A percentile compares a stretch with the other conserved stretches of the same genome.
phyloP scores from a whole-genome alignment of 805 yeast species.

The Pichia nakasei region DNA sequence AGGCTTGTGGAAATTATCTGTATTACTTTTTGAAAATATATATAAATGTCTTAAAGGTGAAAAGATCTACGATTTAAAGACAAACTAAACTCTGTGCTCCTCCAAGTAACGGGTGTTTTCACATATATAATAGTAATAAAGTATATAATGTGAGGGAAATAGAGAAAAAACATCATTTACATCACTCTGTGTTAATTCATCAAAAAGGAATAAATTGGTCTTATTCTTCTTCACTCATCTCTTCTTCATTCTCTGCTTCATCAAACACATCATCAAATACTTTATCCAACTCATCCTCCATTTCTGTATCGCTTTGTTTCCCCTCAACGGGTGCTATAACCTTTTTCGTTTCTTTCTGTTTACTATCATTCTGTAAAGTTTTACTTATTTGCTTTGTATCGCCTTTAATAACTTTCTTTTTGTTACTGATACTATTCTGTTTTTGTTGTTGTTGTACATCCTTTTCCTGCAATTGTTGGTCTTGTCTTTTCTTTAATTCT shows the following conservation, averaged over 20 bases:
- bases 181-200: too few relatives aligned
- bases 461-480: background rate
- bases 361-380: background rate
- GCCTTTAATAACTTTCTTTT: too few relatives aligned
- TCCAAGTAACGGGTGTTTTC: too few relatives aligned
- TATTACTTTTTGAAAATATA: too few relatives aligned
- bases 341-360: background rate
- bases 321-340: background rate
- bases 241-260: conserved; percentile 18
- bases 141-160: too few relatives aligned
- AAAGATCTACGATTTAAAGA: too few relatives aligned
- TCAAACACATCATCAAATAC: conserved; percentile 11
- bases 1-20: too few relatives aligned
- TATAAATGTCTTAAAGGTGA: too few relatives aligned
- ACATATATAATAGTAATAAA: too few relatives aligned
- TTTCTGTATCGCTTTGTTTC: conserved; percentile 2
- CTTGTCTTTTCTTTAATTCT: conserved; percentile 1
- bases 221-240: conserved; percentile 23
- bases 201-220: background rate
- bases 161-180: too few relatives aligned
- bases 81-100: too few relatives aligned
- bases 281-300: conserved; percentile 5
- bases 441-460: background rate
- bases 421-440: too few relatives aligned
- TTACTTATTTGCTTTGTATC: background rate